Conservation (phyloP, 75 land plant genomes). For the Chamaecyparis obtusa region DNA sequence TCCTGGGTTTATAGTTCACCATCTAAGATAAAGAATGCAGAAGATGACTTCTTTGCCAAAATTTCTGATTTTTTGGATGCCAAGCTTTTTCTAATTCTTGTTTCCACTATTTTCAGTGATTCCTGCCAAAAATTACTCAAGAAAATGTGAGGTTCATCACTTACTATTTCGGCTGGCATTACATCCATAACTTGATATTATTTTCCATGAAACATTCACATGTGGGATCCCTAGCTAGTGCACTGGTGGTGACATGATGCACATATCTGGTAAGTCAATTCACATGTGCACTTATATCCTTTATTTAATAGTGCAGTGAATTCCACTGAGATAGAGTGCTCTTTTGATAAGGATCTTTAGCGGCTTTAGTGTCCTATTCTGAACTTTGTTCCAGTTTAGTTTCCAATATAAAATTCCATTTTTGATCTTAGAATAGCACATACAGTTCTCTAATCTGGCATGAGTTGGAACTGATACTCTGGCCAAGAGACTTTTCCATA, state of each 20-base stretch:
- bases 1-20: neutral
- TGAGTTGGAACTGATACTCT: neutral
- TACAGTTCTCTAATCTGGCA: neutral
- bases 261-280: neutral
- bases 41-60: neutral
- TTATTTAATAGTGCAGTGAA: constrained; percentile 3
- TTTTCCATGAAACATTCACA: neutral
- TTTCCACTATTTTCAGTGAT: constrained; percentile 4
- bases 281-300: neutral
- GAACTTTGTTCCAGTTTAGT: neutral
- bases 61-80: constrained; percentile 1
- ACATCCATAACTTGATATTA: neutral
- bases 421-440: neutral
- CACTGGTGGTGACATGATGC: neutral
- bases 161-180: constrained; percentile 1
- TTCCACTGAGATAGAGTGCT: neutral
- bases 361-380: neutral
- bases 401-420: neutral
- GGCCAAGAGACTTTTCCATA: neutral
- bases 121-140: neutral
- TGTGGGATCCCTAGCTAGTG: neutral
- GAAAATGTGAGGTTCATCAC: neutral
- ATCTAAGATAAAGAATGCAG: neutral
- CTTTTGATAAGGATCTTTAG: neutral
- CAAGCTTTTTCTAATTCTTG: neutral